Evolutionary conservation across 805 yeast species (phyloP), one percentile per base, ranked within the genome.

Genomic region (Schizosaccharomyces osmophilus): DNA sequence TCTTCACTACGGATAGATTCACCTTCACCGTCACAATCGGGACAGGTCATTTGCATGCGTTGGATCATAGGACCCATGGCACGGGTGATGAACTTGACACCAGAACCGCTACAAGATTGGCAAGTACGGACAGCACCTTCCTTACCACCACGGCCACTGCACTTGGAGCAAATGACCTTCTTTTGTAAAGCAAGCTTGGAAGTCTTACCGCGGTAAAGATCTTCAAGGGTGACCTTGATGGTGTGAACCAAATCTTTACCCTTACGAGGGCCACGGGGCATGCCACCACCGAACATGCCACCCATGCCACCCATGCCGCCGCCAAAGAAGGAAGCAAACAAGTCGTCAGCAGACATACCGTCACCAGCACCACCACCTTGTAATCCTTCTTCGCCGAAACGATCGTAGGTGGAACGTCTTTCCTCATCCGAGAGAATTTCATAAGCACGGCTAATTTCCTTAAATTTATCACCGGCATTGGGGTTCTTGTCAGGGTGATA

Each of bases 61-160:
- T 93, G 99, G 69, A 93, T 85, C 89, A 93, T 87, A 66, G 95
- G 96, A 68, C 99, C 99, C 96, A 93, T 89, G 75, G 93, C 97
- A 77, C 95, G 85, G 61, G 96, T 87, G 66, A 88, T 84, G 66
- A 90, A 84, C 74, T 81, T 86, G 73, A 84, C 75, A 80, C 99
- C 99, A 68, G 80, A 79, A 74, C 99, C 99, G 70, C 81, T 79
- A 82, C 99, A 93, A 48, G 81, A 72, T 61, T 82, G 66, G 82
- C 99, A 93, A 68, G 82, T 82, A 77, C 84, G 85, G 66, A 89
- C 95, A 63, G 86, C 78, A 65, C 93, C 95, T 67, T 82, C 85
- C 70, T 87, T 87, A 75, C 98, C 99, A 73, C 99, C 99, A 69
- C 82, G 82, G 69, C 98, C 98, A 62, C 86, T 84, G 79, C 99